Evolutionary conservation across 148 eudicot genomes (phyloP).

Genomic region (Chenopodium quinoa): DNA sequence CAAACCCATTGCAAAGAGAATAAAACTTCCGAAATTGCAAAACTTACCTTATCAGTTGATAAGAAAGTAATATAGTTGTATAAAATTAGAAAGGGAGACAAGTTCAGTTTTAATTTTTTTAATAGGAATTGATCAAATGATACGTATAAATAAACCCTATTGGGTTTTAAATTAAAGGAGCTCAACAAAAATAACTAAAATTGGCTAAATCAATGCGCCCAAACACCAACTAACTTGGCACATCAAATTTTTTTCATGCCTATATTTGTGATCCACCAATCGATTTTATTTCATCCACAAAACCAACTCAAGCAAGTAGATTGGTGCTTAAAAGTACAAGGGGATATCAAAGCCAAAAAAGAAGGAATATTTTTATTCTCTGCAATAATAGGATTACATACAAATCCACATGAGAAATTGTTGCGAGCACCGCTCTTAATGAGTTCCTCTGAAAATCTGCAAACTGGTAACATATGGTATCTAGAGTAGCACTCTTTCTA

Average conservation of each 20-base stretch:
- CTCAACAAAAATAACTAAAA: too few relatives aligned
- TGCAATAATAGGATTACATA: slow-evolving; percentile 37
- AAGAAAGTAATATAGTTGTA: too few relatives aligned
- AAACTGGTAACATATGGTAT: slow-evolving; percentile 24
- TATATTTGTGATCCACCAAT: slow-evolving; percentile 9
- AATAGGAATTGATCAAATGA: too few relatives aligned
- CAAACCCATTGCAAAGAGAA: slow-evolving; percentile 69
- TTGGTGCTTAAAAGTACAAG: slow-evolving; percentile 18
- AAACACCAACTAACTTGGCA: too few relatives aligned
- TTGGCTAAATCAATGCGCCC: too few relatives aligned
- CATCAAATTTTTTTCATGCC: too few relatives aligned
- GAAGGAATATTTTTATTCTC: slow-evolving; percentile 24
- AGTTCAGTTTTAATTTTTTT: too few relatives aligned
- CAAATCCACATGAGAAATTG: slow-evolving; percentile 32
- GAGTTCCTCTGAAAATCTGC: slow-evolving; percentile 24
- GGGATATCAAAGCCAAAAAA: background rate
- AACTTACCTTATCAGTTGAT: slow-evolving; percentile 47
- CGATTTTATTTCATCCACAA: slow-evolving; percentile 28
- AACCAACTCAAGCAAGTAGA: slow-evolving; percentile 25
- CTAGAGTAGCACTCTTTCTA: slow-evolving; percentile 24
- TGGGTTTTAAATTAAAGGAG: too few relatives aligned
- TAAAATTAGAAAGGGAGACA: too few relatives aligned
- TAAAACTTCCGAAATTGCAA: slow-evolving; percentile 67
- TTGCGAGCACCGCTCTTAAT: slow-evolving; percentile 6
- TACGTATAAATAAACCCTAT: too few relatives aligned